phyloP scores from a whole-genome alignment of 2,329 filamentous ascomycete species.

The Colletotrichum scovillei region DNA sequence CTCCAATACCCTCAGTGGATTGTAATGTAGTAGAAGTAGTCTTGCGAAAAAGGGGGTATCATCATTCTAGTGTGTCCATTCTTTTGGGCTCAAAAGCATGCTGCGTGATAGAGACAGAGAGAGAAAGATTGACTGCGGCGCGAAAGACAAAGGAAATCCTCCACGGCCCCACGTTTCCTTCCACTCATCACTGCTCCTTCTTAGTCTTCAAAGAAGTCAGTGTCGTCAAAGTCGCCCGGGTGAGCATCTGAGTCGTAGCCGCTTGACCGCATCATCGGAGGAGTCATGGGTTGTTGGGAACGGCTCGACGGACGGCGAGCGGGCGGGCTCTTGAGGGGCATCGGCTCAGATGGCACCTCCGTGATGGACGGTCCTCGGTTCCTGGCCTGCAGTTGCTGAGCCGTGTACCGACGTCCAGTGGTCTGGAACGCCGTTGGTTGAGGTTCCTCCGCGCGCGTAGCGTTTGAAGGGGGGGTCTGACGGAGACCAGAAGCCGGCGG shows the following conservation, averaged over 20 bases:
- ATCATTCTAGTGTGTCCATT: conserved; percentile 44
- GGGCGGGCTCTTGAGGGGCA: conserved; percentile 54
- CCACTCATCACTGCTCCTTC: conserved; percentile 42
- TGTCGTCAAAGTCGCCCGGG: conserved; percentile 68
- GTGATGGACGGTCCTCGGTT: conserved; percentile 46
- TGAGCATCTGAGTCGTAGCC: conserved; percentile 72
- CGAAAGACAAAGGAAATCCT: conserved; percentile 34
- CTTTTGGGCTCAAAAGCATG: conserved; percentile 32
- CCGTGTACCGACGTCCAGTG: conserved; percentile 68
- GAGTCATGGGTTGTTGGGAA: conserved; percentile 63
- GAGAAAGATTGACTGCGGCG: conserved; percentile 27
- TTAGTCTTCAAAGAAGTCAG: conserved; percentile 68
- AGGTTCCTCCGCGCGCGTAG: conserved; percentile 50
- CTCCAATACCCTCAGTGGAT: conserved; percentile 1
- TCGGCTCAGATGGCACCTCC: conserved; percentile 52
- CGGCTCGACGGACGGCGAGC: conserved; percentile 51
- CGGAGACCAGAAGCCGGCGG: conserved; percentile 84
- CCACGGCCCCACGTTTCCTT: conserved; percentile 13
- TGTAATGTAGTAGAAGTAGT: conserved; percentile 14
- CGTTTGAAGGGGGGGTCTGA: conserved; percentile 63
- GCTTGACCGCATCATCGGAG: conserved; percentile 69
- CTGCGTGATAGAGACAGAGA: conserved; percentile 27
- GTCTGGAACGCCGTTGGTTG: conserved; percentile 72
- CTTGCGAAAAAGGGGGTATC: conserved; percentile 50
- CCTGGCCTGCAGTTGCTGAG: conserved; percentile 58